Evolutionary conservation across 176 grass and related monocot genomes (phyloP).

Genomic region (Metroxylon sagu): DNA sequence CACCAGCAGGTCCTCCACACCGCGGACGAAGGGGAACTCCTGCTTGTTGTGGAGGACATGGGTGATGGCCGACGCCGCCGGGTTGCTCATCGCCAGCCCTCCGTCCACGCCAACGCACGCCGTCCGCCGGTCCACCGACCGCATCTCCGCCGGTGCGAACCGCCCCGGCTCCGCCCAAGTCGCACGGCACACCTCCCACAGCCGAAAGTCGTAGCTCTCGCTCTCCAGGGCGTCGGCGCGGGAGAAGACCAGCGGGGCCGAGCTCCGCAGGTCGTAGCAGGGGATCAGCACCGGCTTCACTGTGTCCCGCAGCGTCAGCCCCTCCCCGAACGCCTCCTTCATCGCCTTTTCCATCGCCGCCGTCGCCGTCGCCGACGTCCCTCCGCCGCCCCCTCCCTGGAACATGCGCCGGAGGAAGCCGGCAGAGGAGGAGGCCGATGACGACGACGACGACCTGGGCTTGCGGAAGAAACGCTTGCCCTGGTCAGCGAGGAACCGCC

Average conservation of each 20-base stretch:
- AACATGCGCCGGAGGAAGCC: background rate
- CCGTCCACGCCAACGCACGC: slow-evolving; percentile 69
- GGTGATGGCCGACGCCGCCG: slow-evolving; percentile 75
- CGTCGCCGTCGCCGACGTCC: slow-evolving; percentile 32
- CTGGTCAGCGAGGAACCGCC: slow-evolving; percentile 69
- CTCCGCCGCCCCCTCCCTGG: slow-evolving; percentile 13
- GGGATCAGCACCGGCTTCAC: slow-evolving; percentile 86
- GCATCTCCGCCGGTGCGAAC: slow-evolving; percentile 73
- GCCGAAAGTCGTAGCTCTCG: slow-evolving; percentile 86
- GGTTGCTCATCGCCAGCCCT: slow-evolving; percentile 78
- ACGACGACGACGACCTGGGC: slow-evolving; percentile 1
- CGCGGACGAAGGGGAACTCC: slow-evolving; percentile 95
- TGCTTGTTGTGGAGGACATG: slow-evolving; percentile 99
- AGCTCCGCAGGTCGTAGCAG: slow-evolving; percentile 75
- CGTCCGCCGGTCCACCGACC: slow-evolving; percentile 54
- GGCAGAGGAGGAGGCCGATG: too few species aligned
- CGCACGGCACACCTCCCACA: slow-evolving; percentile 85
- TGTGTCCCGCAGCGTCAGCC: slow-evolving; percentile 79
- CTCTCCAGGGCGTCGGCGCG: slow-evolving; percentile 89
- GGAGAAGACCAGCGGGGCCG: slow-evolving; percentile 78
- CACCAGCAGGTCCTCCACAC: slow-evolving; percentile 93
- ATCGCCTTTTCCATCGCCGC: slow-evolving; percentile 52
- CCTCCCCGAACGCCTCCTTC: slow-evolving; percentile 64
- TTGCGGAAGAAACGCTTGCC: slow-evolving; percentile 47
- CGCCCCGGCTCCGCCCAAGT: slow-evolving; percentile 77